phyloP scores from a whole-genome alignment of 805 yeast genomes.

The Zygoascus bituminiphila region DNA sequence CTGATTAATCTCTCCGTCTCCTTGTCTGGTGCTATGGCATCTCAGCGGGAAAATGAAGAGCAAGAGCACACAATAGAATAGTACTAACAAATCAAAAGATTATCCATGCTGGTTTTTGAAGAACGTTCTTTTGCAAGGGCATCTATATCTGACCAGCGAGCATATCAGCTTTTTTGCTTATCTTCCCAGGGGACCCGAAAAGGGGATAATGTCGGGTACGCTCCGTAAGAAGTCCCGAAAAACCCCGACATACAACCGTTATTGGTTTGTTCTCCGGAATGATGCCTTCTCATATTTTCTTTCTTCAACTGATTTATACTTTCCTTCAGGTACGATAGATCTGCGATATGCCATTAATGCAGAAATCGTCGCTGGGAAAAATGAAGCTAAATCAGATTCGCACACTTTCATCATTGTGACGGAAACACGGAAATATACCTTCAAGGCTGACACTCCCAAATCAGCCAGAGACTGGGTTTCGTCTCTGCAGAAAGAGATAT shows the following conservation, averaged over 20 bases:
- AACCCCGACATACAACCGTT: constrained; percentile 39
- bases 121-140: constrained; percentile 83
- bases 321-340: constrained; percentile 72
- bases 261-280: constrained; percentile 73
- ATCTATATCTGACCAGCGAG: constrained; percentile 58
- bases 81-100: constrained; percentile 27
- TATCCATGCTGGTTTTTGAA: constrained; percentile 72
- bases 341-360: constrained; percentile 54
- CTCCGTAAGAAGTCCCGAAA: constrained; percentile 36
- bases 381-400: constrained; percentile 11
- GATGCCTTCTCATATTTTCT: constrained; percentile 61
- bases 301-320: constrained; percentile 71
- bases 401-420: constrained; percentile 47
- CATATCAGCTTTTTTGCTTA: constrained; percentile 70
- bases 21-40: no score
- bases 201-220: constrained; percentile 42
- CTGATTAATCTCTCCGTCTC: no score
- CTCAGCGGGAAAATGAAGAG: no score
- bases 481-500: constrained; percentile 63
- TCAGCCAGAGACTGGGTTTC: constrained; percentile 79
- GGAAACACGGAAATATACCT: constrained; percentile 48
- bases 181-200: constrained; percentile 49
- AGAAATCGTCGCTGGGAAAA: constrained; percentile 35
- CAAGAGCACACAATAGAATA: no score
- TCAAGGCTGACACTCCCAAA: constrained; percentile 63